These are phyloP conservation scores for Kwoniella bestiolae DNA, from an alignment of 768 basidiomycete species.

Conservation along the genomic window DNA sequence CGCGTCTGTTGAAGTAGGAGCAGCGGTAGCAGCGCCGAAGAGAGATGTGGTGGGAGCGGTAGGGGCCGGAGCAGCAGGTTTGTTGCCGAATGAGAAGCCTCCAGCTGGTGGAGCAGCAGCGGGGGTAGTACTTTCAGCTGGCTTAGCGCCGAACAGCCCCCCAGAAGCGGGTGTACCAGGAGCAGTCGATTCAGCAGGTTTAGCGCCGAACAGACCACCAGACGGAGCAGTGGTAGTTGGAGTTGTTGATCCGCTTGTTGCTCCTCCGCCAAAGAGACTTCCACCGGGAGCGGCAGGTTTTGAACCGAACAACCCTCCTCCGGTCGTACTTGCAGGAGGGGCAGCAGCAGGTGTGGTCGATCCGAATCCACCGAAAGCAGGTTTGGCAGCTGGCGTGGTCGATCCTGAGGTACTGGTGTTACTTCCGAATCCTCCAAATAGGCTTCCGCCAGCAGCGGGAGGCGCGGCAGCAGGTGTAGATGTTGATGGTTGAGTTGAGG, in stretches of 20 bases:
- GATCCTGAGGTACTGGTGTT: conserved; percentile 24
- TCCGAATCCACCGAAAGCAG: conserved; percentile 42
- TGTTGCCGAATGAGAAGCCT: conserved; percentile 24
- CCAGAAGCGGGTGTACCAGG: conserved; percentile 21
- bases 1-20: conserved; percentile 9
- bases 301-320: conserved; percentile 35
- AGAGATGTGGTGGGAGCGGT: conserved; percentile 6
- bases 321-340: conserved; percentile 28
- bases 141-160: conserved; percentile 38
- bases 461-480: conserved; percentile 19
- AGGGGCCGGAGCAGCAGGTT: conserved; percentile 32
- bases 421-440: conserved; percentile 37
- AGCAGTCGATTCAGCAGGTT: conserved; percentile 20
- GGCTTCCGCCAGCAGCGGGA: conserved; percentile 24
- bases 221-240: conserved; percentile 19
- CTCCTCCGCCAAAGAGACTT: conserved; percentile 17
- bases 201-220: conserved; percentile 40
- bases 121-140: conserved; percentile 24
- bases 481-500: conserved; percentile 8
- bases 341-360: conserved; percentile 42
- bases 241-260: conserved; percentile 7
- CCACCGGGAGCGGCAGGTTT: conserved; percentile 28
- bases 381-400: conserved; percentile 45
- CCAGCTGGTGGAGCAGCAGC: conserved; percentile 31
- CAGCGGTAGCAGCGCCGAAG: conserved; percentile 2